These are phyloP conservation scores for Coemansia sp. DNA, from an alignment of 192 early-diverging fungal species.

Conservation along the genomic window DNA sequence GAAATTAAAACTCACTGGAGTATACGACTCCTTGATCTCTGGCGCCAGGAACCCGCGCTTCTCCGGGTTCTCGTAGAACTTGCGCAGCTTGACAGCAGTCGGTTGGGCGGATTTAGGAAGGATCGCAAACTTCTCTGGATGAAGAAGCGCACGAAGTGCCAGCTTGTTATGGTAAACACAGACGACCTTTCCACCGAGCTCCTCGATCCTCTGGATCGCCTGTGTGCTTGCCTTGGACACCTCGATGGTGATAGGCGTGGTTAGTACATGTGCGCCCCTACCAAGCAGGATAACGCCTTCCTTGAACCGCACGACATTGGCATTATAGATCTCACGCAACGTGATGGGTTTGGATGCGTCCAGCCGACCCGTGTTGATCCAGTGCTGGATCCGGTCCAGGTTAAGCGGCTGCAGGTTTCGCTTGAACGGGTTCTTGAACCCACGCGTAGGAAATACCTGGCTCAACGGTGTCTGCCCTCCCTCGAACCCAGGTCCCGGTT, in stretches of 20 bases:
- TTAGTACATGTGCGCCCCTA: conserved; percentile 78
- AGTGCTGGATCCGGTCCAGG: conserved; percentile 89
- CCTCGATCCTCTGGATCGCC: conserved; percentile 81
- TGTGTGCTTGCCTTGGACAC: conserved; percentile 76
- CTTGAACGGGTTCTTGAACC: conserved; percentile 66
- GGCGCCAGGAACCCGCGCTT: conserved; percentile 75
- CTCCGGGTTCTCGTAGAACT: conserved; percentile 65
- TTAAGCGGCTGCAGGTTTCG: conserved; percentile 71
- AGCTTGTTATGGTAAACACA: conserved; percentile 78
- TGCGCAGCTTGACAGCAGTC: conserved; percentile 59
- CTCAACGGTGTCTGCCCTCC: conserved; percentile 90
- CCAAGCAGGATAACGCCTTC: conserved; percentile 86
- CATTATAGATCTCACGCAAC: conserved; percentile 58
- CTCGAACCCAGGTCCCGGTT: conserved; percentile 83
- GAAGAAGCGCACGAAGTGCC: conserved; percentile 70
- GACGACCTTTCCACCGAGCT: conserved; percentile 76
- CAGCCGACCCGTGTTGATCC: conserved; percentile 82
- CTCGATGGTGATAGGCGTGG: conserved; percentile 76
- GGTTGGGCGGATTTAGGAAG: conserved; percentile 70
- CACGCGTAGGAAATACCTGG: conserved; percentile 81
- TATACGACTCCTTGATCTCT: conserved; percentile 34
- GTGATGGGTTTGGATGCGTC: conserved; percentile 80
- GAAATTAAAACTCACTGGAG: conserved; percentile 42
- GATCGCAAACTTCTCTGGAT: conserved; percentile 75
- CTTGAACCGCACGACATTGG: conserved; percentile 55